These are phyloP conservation scores for Lepiota brunneoincarnata DNA, from an alignment of 768 basidiomycete species.

Conservation along the genomic window DNA sequence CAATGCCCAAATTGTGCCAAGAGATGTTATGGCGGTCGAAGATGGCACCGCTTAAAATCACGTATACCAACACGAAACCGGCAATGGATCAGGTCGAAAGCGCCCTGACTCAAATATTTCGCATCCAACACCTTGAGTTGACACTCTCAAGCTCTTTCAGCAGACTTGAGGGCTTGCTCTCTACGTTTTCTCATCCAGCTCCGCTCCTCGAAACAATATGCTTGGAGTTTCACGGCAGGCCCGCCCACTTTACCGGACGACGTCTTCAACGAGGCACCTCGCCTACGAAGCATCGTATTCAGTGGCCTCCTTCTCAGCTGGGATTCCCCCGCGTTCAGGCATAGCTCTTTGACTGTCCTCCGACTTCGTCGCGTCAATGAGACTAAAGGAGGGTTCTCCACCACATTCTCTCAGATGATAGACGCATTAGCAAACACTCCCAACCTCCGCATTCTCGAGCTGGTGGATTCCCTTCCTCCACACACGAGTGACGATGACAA, in stretches of 20 bases:
- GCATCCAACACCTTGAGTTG: constrained; percentile 32
- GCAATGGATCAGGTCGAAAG: constrained; percentile 20
- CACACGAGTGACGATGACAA: not conserved
- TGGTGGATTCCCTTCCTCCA: not conserved
- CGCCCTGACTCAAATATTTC: constrained; percentile 22
- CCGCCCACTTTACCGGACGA: not conserved
- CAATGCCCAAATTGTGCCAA: constrained; percentile 31
- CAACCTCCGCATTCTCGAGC: constrained; percentile 1
- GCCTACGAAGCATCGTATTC: not conserved
- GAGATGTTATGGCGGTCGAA: constrained; percentile 46
- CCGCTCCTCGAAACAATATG: constrained; percentile 1
- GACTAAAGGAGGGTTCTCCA: no score
- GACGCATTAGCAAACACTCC: constrained; percentile 1
- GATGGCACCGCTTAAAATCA: constrained; percentile 31
- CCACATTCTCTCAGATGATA: constrained; percentile 2
- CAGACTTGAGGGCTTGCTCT: not conserved
- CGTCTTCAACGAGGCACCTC: not conserved
- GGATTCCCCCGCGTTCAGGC: constrained; percentile 1
- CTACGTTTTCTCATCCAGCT: not conserved
- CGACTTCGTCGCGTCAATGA: not conserved
- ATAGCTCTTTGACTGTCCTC: not conserved
- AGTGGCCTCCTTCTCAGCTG: not conserved
- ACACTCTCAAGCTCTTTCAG: constrained; percentile 10
- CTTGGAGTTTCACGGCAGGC: not conserved
- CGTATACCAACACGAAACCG: constrained; percentile 22